These are phyloP conservation scores for Brettanomyces bruxellensis DNA, from an alignment of 805 yeast genomes.

Conservation along the genomic window DNA sequence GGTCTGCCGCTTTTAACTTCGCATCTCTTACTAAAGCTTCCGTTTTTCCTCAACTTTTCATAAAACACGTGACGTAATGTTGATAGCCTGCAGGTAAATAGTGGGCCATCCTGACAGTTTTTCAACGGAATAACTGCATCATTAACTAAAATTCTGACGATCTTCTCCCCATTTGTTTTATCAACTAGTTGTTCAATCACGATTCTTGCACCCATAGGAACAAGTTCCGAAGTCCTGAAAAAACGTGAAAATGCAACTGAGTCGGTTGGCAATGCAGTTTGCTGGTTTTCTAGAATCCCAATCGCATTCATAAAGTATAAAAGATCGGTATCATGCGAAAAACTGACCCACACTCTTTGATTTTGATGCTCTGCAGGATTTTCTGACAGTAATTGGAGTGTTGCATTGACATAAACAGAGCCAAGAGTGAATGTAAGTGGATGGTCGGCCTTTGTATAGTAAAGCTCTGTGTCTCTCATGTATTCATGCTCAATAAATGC, in stretches of 20 bases:
- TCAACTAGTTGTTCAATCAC: slow-evolving; percentile 40
- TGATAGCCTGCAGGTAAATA: slow-evolving; percentile 32
- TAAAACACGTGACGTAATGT: slow-evolving; percentile 8
- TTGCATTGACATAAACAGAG: slow-evolving; percentile 45
- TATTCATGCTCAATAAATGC: slow-evolving; percentile 61
- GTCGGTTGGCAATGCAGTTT: slow-evolving; percentile 29
- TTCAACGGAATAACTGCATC: slow-evolving; percentile 47
- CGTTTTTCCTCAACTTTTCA: slow-evolving; percentile 4
- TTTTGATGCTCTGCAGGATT: slow-evolving; percentile 8
- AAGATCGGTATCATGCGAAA: slow-evolving; percentile 60
- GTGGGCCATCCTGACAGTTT: slow-evolving; percentile 42
- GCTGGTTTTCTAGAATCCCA: slow-evolving; percentile 40
- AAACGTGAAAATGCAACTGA: slow-evolving; percentile 35
- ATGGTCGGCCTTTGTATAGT: slow-evolving; percentile 53
- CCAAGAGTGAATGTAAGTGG: slow-evolving; percentile 51
- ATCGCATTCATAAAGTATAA: slow-evolving; percentile 54
- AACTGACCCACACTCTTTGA: slow-evolving; percentile 42
- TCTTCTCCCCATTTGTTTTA: slow-evolving; percentile 16
- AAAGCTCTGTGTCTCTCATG: slow-evolving; percentile 46
- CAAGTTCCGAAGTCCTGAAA: slow-evolving; percentile 34
- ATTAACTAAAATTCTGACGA: slow-evolving; percentile 40
- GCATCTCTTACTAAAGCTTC: slow-evolving; percentile 10
- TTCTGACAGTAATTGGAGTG: slow-evolving; percentile 20
- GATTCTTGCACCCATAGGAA: slow-evolving; percentile 51
- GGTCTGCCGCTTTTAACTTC: slow-evolving; percentile 10